Base-by-base conservation (phyloP, 495 filamentous ascomycete genomes). In the Aspergillus ostianus region DNA sequence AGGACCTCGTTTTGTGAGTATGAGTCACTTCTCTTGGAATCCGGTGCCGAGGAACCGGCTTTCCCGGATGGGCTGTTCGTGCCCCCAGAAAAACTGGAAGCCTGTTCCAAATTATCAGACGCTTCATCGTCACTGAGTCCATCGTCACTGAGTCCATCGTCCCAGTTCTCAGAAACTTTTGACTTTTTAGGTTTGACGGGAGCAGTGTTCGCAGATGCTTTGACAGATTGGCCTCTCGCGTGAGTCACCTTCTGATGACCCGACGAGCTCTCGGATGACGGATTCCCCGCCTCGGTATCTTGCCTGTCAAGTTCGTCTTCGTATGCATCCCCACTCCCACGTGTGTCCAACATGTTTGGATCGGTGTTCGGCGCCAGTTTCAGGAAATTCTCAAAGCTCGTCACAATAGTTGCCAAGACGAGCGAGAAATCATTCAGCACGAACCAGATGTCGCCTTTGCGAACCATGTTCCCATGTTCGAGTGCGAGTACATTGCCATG, bases 391-490 rank as follows among this genome's bases (percentile, higher is more conserved):
- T 63, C 57, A 3, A 66, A 30, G 17, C 51, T 56, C 18, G 64
- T 61, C 7, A 84, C 70, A 44, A 92, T 85, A 0, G 87, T 89
- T 0, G 84, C 86, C 0, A 93, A 67, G 0, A 90, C 77, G 20
- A 90, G 73, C 19, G 85, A 89, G 58, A 92, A 92, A 62, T 90
- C 88, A 51, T 85, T 87, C 6, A 89, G 68, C 2, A 77, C 50
- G 62, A 84, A 90, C 88, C 87, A 91, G 13, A 87, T 73, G 36
- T 91, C 90, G 0, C 80, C 79, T 13, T 67, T 64, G n/a, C 79
- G 78, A 52, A 93, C 80, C 4, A 74, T 67, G 61, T 92, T 91
- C 4, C 81, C 85, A 5, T 46, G 71, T 17, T 80, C 77, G 8
- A 93, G 73, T 0, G 82, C 75, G 6, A 70, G 58, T 9, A 82